Conservation (phyloP, 2,329 filamentous ascomycete species). For the Neodidymelliopsis sp. region DNA sequence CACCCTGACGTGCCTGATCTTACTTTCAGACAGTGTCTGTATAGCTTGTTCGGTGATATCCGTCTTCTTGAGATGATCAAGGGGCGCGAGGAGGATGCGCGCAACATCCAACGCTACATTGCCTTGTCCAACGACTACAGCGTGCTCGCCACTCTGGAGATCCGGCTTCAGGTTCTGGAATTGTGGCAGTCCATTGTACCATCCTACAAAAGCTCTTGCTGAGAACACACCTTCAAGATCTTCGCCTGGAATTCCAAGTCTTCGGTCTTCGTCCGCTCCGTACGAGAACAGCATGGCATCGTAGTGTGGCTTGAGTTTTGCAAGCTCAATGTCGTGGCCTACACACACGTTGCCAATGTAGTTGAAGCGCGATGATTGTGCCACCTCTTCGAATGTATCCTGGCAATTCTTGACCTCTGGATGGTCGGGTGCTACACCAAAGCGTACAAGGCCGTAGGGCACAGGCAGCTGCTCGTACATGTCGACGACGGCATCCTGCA, state of each 20-base stretch:
- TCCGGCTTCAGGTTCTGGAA: slow-evolving; percentile 76
- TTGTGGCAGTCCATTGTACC: slow-evolving; percentile 96
- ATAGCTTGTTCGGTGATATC: slow-evolving; percentile 90
- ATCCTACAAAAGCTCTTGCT: slow-evolving; percentile 92
- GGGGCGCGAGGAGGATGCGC: slow-evolving; percentile 79
- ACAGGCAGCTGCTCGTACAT: slow-evolving; percentile 97
- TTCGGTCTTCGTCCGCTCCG: slow-evolving; percentile 84
- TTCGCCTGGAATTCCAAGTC: slow-evolving; percentile 82
- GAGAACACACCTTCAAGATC: slow-evolving; percentile 80
- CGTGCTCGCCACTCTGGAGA: slow-evolving; percentile 78
- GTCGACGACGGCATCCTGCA: slow-evolving; percentile 77
- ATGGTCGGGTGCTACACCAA: slow-evolving; percentile 97
- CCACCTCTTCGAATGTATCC: slow-evolving; percentile 91
- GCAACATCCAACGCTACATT: slow-evolving; percentile 97
- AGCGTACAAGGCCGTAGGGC: slow-evolving; percentile 89
- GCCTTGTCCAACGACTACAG: slow-evolving; percentile 89
- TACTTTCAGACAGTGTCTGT: slow-evolving; percentile 74
- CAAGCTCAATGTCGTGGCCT: slow-evolving; percentile 72
- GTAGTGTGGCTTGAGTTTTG: slow-evolving; percentile 78
- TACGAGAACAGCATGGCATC: slow-evolving; percentile 93
- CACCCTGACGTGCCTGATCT: slow-evolving; percentile 80
- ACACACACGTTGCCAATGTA: slow-evolving; percentile 91
- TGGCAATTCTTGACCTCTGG: slow-evolving; percentile 99
- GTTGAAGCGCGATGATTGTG: slow-evolving; percentile 79
- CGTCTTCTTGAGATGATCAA: slow-evolving; percentile 77